A percentile compares a stretch with the other conserved stretches of the same genome.
These are phyloP conservation scores for Hyaloscypha bicolor DNA, from an alignment of 495 filamentous ascomycete species.

Conservation along the genomic window DNA sequence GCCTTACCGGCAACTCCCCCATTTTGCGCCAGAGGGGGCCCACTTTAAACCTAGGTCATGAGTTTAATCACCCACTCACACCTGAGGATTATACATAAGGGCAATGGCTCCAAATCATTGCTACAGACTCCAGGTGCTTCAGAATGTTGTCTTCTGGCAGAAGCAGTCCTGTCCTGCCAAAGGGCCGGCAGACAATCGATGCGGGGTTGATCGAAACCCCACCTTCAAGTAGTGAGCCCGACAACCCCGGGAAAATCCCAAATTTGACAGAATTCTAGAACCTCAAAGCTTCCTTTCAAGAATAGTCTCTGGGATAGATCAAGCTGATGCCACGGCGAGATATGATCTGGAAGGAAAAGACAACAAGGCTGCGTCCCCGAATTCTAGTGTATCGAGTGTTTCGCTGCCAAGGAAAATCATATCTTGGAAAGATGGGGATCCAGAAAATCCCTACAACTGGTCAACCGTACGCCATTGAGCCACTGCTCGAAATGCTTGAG, in stretches of 20 bases:
- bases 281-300: slow-evolving; percentile 17
- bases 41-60: not conserved
- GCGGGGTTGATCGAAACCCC: slow-evolving; percentile 15
- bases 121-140: not conserved
- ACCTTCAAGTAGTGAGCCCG: slow-evolving; percentile 12
- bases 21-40: not conserved
- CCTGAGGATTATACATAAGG: not conserved
- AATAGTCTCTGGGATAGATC: slow-evolving; percentile 40
- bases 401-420: slow-evolving; percentile 43
- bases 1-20: not conserved
- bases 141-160: not conserved
- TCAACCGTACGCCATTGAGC: slow-evolving; percentile 36
- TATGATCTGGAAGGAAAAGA: slow-evolving; percentile 42
- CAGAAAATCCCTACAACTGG: slow-evolving; percentile 61
- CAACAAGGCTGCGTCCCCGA: slow-evolving; percentile 29
- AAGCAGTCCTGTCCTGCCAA: not conserved
- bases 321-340: slow-evolving; percentile 37
- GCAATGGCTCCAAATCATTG: not conserved
- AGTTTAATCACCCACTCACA: not conserved
- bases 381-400: slow-evolving; percentile 25
- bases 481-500: not conserved
- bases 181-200: slow-evolving; percentile 10
- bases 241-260: slow-evolving; percentile 2
- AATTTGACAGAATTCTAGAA: slow-evolving; percentile 8
- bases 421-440: slow-evolving; percentile 50